Evolutionary conservation across 1,139 yeast species (phyloP), one percentile per base, ranked within the genome.

Genomic region (Sugiyamaella sp.): DNA sequence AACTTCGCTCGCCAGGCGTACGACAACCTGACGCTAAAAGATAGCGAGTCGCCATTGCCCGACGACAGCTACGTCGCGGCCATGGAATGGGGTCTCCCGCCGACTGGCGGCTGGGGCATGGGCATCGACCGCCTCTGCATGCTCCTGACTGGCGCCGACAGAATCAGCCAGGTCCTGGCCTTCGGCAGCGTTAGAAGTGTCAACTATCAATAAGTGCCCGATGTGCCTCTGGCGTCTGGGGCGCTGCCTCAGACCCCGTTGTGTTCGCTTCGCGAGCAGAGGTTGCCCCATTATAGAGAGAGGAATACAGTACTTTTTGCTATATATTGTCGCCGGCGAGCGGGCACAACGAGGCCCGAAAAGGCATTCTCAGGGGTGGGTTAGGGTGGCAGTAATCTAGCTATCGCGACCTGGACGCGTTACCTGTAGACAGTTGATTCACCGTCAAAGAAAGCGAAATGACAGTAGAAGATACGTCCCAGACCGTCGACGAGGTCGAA

Each of bases 51-150:
- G 24, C 73, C 86, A 45, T 69, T 86, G 0, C 89, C 96, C 0
- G 99, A 93, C 69, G 75, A 81, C 66, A 76, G 77, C 45, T 93
- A 83, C 66, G 80, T 89, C 1, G 76, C 80, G 43, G 81, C 85
- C 12, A 82, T 95, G 88, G 93, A 89, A 65, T 88, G 86, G 78
- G 98, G 97, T 1, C 78, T 95, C 70, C 97, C 99, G 2, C 99
- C 99, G 0, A 91, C 97, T 1, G 98, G 97, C 1, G 99, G 99
- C 0, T 89, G 97, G 89, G 99, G 99, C 0, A 74, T 95, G 59
- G 99, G 99, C 0, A 78, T 95, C 21, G 99, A 95, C 66, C 71
- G 99, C 51, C 71, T 93, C 35, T 84, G 86, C 44, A 90, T 93
- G 98, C 71, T 89, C 22, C 73, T 91, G 49, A 78, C 86, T 4